Evolutionary conservation across 2,329 filamentous ascomycete species (phyloP).

Genomic region (Phyllosticta citribraziliensis): DNA sequence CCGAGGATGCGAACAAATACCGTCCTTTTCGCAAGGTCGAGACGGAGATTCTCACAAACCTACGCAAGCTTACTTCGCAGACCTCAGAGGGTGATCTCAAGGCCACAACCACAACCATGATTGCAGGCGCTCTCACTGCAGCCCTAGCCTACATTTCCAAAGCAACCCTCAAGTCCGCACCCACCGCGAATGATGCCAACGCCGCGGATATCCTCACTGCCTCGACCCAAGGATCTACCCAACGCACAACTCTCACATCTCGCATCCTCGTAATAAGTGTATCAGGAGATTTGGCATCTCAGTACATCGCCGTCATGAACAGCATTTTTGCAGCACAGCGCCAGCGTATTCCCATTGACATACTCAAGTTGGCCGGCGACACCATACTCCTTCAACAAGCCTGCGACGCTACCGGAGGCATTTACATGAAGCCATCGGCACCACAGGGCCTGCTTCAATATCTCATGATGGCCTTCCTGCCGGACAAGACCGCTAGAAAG

Average conservation of each 20-base stretch:
- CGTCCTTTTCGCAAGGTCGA: constrained; percentile 85
- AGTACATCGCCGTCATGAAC: constrained; percentile 99
- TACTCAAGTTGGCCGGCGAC: constrained; percentile 73
- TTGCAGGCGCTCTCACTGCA: constrained; percentile 83
- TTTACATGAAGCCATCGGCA: constrained; percentile 51
- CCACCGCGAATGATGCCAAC: constrained; percentile 27
- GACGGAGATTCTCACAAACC: constrained; percentile 62
- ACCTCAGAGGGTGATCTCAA: constrained; percentile 56
- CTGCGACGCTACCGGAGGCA: constrained; percentile 59
- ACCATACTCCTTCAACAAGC: constrained; percentile 94
- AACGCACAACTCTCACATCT: constrained; percentile 51
- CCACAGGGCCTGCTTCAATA: constrained; percentile 68
- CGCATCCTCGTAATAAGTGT: constrained; percentile 87
- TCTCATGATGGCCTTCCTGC: constrained; percentile 87
- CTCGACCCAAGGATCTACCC: constrained; percentile 11
- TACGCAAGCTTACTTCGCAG: constrained; percentile 60
- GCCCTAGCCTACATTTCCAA: constrained; percentile 89
- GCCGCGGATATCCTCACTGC: constrained; percentile 22
- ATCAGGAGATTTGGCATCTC: constrained; percentile 72
- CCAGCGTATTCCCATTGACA: constrained; percentile 81
- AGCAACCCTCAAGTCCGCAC: constrained; percentile 46
- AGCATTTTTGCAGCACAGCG: constrained; percentile 91
- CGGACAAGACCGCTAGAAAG: constrained; percentile 54
- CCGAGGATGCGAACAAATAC: constrained; percentile 71
- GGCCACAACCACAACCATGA: constrained; percentile 67